phyloP scores from a whole-genome alignment of 306 rosid species.

The Medicago lupulina region DNA sequence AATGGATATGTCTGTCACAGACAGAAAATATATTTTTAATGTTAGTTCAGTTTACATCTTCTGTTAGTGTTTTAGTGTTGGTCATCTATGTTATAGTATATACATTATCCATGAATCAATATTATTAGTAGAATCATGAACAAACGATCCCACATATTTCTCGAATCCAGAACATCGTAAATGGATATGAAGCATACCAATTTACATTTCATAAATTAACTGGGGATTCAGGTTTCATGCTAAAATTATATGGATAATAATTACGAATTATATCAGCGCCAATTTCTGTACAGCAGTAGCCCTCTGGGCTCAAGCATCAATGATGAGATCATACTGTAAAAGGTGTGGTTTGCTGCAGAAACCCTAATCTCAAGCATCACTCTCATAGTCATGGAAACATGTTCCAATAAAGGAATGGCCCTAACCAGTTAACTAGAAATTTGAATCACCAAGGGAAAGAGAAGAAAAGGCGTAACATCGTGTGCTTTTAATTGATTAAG shows the following conservation, averaged over 20 bases:
- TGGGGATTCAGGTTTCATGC: background rate
- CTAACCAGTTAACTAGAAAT: background rate
- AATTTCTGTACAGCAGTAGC: background rate
- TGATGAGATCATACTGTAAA: too few relatives aligned
- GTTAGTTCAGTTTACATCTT: background rate
- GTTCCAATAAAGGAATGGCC: background rate
- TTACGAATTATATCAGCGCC: background rate
- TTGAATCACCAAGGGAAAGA: background rate
- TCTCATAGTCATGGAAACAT: background rate
- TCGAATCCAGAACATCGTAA: background rate
- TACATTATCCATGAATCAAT: background rate
- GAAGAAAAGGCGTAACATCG: background rate
- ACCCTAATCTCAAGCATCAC: background rate
- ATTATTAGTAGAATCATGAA: slow-evolving; percentile 4
- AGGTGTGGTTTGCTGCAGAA: too few relatives aligned
- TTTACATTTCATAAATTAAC: background rate
- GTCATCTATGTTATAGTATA: too few relatives aligned
- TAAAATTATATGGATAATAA: background rate
- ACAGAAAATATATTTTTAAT: background rate
- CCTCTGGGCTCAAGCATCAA: too few relatives aligned
- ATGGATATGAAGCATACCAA: background rate
- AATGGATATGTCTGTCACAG: background rate
- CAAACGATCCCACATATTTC: background rate
- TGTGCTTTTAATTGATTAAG: slow-evolving; percentile 1
- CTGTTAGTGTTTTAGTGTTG: background rate